phyloP scores from a whole-genome alignment of 176 grass and related monocot species.

The Ampelocalamus luodianensis region DNA sequence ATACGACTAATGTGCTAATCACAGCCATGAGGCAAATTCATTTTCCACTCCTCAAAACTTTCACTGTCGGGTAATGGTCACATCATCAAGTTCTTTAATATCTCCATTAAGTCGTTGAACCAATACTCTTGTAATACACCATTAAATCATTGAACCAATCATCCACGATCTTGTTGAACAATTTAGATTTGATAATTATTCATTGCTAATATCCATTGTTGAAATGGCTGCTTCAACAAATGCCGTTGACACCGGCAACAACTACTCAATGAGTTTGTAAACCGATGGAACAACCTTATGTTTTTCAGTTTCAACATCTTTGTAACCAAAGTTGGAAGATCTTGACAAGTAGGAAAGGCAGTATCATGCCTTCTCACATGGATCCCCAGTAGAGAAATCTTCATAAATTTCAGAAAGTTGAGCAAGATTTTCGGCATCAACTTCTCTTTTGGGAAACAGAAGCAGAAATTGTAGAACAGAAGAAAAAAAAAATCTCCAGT shows the following conservation, averaged over 20 bases:
- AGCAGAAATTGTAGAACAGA: not conserved
- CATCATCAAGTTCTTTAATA: no score
- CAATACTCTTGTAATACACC: no score
- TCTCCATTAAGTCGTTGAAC: no score
- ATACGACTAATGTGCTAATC: no score
- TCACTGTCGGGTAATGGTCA: no score
- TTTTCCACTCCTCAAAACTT: no score
- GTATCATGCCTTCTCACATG: not conserved
- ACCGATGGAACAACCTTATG: not conserved
- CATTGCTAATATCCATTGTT: not conserved
- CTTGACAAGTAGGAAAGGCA: not conserved
- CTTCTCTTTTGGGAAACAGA: not conserved
- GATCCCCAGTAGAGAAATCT: not conserved
- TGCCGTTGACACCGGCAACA: not conserved
- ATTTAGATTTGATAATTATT: no score
- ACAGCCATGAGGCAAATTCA: no score
- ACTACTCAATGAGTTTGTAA: not conserved
- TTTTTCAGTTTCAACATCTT: not conserved
- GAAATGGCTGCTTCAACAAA: no score
- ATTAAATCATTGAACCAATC: no score
- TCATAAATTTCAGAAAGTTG: not conserved
- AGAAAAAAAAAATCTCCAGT: no score
- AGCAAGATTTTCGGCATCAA: not conserved
- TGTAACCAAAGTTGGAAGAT: not conserved
- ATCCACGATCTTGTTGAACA: no score